Evolutionary conservation across 257 asterid genomes (phyloP).

Genomic region (Capsicum baccatum): DNA sequence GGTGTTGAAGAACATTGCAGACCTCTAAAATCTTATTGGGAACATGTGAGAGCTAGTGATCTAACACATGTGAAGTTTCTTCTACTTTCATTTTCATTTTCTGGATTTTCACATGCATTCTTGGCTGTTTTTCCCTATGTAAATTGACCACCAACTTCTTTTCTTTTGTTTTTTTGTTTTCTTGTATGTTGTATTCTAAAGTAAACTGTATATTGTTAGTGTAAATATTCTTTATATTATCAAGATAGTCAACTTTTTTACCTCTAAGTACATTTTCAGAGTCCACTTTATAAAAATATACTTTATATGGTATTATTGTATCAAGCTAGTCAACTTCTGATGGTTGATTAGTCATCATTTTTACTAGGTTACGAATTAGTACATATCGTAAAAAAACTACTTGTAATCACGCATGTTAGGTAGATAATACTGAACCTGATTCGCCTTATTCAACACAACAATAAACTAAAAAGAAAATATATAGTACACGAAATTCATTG

Average conservation of each 20-base stretch:
- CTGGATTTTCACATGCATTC: conserved; percentile 23
- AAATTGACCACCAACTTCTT: conserved; percentile 16
- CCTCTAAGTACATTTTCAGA: no score
- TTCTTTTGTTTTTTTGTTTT: neutral
- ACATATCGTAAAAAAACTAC: no score
- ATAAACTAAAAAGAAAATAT: neutral
- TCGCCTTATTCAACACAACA: neutral
- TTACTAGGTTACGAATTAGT: no score
- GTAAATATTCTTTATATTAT: no score
- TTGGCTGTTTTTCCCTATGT: neutral
- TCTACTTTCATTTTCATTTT: conserved; percentile 21
- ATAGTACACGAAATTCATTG: neutral
- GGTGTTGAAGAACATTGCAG: neutral
- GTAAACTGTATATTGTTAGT: no score
- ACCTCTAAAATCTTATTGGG: conserved; percentile 24
- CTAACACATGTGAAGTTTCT: conserved; percentile 25
- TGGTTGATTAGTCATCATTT: no score
- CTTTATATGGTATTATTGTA: no score
- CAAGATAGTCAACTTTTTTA: no score
- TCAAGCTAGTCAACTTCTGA: no score
- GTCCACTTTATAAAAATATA: no score
- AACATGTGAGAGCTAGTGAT: conserved; percentile 16
- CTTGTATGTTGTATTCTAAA: neutral
- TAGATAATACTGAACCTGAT: neutral
- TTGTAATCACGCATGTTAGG: no score